These are phyloP conservation scores for Monosporozyma unispora DNA, from an alignment of 805 yeast genomes.

Conservation along the genomic window DNA sequence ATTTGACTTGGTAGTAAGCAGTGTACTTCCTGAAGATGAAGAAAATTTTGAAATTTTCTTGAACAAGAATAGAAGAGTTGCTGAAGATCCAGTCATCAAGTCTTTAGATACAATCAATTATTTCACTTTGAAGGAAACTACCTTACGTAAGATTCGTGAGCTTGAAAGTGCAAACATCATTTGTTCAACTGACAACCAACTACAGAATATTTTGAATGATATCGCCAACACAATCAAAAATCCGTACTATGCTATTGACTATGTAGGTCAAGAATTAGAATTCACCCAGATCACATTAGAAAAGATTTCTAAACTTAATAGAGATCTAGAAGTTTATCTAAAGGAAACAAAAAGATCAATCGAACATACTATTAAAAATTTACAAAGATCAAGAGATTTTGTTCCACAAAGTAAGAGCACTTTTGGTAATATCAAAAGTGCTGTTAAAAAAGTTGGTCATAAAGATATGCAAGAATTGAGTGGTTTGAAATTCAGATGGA, in stretches of 20 bases:
- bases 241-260: slow-evolving; percentile 42
- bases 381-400: slow-evolving; percentile 34
- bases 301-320: slow-evolving; percentile 38
- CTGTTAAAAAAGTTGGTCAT: slow-evolving; percentile 30
- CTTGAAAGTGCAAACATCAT: slow-evolving; percentile 61
- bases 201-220: slow-evolving; percentile 71
- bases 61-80: slow-evolving; percentile 31
- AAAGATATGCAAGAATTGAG: slow-evolving; percentile 19
- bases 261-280: slow-evolving; percentile 38
- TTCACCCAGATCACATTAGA: slow-evolving; percentile 37
- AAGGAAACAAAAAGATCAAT: slow-evolving; percentile 39
- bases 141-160: slow-evolving; percentile 67
- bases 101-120: slow-evolving; percentile 45
- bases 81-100: slow-evolving; percentile 33
- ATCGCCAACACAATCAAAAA: slow-evolving; percentile 71
- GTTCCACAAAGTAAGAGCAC: slow-evolving; percentile 24
- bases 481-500: slow-evolving; percentile 60
- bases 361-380: slow-evolving; percentile 40
- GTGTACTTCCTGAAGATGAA: slow-evolving; percentile 50
- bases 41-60: slow-evolving; percentile 48
- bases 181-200: slow-evolving; percentile 52
- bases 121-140: slow-evolving; percentile 66
- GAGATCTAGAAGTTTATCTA: slow-evolving; percentile 34
- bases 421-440: slow-evolving; percentile 35
- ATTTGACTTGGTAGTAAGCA: slow-evolving; percentile 37